phyloP scores from a whole-genome alignment of 768 basidiomycete genomes.

The Pisolithus microcarpus region DNA sequence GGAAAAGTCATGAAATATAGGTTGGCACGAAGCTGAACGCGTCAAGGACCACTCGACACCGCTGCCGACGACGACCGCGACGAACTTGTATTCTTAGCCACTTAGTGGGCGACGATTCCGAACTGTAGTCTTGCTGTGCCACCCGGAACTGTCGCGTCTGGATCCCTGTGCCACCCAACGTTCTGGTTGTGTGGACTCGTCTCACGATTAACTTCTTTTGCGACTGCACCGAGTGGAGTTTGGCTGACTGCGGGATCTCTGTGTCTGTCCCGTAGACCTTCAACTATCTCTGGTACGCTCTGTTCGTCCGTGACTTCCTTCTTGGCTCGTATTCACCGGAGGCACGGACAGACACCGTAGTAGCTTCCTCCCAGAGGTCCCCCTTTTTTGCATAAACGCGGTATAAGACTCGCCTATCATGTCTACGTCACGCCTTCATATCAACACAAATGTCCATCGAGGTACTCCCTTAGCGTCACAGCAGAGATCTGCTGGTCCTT shows the following conservation, averaged over 20 bases:
- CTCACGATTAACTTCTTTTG: no score
- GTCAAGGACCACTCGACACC: background rate
- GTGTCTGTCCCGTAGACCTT: no score
- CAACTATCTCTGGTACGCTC: background rate
- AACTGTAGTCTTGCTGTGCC: background rate
- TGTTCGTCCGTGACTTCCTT: background rate
- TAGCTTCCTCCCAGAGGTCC: background rate
- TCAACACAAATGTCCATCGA: conserved; percentile 39
- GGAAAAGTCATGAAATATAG: no score
- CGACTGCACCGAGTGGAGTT: no score
- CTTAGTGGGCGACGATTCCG: no score
- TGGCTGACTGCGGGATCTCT: no score
- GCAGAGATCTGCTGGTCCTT: conserved; percentile 21
- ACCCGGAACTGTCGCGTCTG: background rate
- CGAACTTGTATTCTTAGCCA: background rate
- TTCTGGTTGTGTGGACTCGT: no score
- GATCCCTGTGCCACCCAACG: no score
- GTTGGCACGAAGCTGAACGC: no score
- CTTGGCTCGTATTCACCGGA: background rate
- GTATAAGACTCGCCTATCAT: conserved; percentile 21
- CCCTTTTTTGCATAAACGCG: background rate
- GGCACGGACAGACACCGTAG: background rate
- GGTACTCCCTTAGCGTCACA: conserved; percentile 28
- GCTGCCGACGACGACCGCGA: background rate
- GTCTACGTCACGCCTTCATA: conserved; percentile 39